Conservation (phyloP, 139 green algal species). For the Picochlorum sp. region DNA sequence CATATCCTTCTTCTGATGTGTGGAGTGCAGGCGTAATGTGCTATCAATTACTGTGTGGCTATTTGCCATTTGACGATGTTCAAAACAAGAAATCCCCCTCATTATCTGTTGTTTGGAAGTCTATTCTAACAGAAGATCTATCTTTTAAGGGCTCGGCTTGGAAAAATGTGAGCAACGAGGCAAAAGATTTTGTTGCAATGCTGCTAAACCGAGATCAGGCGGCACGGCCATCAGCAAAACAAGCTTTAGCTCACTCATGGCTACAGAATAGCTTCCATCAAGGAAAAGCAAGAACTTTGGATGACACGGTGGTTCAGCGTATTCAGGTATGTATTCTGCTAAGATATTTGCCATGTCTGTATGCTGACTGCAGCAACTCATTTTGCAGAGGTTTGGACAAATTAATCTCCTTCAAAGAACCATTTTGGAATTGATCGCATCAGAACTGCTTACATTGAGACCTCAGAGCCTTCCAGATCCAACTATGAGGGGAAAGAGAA, state of each 20-base stretch:
- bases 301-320: slow-evolving; percentile 67
- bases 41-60: slow-evolving; percentile 70
- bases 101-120: slow-evolving; percentile 60
- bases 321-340: slow-evolving; percentile 9
- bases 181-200: slow-evolving; percentile 69
- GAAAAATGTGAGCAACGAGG: slow-evolving; percentile 54
- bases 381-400: slow-evolving; percentile 58
- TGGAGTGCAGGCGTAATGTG: slow-evolving; percentile 84
- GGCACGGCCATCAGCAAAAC: slow-evolving; percentile 49
- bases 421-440: slow-evolving; percentile 83
- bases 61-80: slow-evolving; percentile 81
- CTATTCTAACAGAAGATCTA: slow-evolving; percentile 21
- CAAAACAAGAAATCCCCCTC: slow-evolving; percentile 49
- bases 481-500: background rate
- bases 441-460: slow-evolving; percentile 59
- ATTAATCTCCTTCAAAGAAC: slow-evolving; percentile 61
- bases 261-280: slow-evolving; percentile 39
- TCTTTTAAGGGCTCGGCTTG: slow-evolving; percentile 31
- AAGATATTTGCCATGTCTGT: background rate
- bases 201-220: slow-evolving; percentile 73
- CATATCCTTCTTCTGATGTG: slow-evolving; percentile 64
- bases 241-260: slow-evolving; percentile 74
- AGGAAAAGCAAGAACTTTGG: slow-evolving; percentile 29
- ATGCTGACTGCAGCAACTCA: background rate
- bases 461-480: slow-evolving; percentile 1